Evolutionary conservation across 2,329 filamentous ascomycete species (phyloP), one percentile per base, ranked within the genome.

Genomic region (Dothideomycetidae sp.): DNA sequence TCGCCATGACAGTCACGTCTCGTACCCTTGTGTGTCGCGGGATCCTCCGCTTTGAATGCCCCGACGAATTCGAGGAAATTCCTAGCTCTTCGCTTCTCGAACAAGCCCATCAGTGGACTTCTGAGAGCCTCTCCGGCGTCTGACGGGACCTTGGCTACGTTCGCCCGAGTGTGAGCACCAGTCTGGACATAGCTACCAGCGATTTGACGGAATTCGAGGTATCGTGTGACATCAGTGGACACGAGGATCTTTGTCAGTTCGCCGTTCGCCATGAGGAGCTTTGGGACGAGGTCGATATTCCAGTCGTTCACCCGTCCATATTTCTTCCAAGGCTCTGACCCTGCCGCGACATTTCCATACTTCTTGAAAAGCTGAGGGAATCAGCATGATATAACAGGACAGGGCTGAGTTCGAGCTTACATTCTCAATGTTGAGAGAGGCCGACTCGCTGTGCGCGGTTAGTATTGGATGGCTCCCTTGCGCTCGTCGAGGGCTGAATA

Each of bases 251-350:
- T 96, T 59, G 88, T 96, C 57, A 98, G 71, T 67, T 98, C 88
- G 61, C 90, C 90, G 46, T 92, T 93, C 43, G 88, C 85, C 86
- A 98, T 96, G 61, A 98, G 75, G 54, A 98, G 78, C 72, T 98
- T 98, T 50, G 90, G 88, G 33, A 98, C 86, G 44, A 98, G 73
- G 59, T 98, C 92, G 62, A 98, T 92, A 70, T 94, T 96, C 90
- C 90, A 98, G 72, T 96, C 88, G 66, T 94, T 94, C 58, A 78
- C 70, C 43, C 90, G 81, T 52, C 88, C 88, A 61, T 94, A 96
- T 64, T 93, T 86, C 70, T 92, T 88, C 90, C 90, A 96, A 48
- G 88, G 86, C 69, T 94, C 82, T 56, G 85, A 78, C 50, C 81
- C 82, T 44, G 71, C 59, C 42, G 65, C 59, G 57, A 75, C 82